phyloP scores from a whole-genome alignment of 192 early-diverging fungal species.

The Rhizophagus clarus region DNA sequence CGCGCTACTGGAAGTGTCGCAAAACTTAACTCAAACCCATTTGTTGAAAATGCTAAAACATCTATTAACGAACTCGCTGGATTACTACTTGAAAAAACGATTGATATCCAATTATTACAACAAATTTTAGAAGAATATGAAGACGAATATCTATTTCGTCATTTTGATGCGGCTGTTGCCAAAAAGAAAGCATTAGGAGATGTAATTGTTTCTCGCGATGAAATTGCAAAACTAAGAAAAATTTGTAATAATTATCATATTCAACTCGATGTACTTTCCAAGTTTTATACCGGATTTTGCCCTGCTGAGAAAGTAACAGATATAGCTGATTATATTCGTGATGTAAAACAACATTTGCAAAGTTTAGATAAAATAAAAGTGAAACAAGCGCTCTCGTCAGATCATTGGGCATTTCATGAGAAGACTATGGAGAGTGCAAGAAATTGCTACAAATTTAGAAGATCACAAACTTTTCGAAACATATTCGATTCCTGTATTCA shows the following conservation, averaged over 20 bases:
- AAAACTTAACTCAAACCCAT: background rate
- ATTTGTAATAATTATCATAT: background rate
- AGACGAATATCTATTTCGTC: background rate
- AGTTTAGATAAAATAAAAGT: background rate
- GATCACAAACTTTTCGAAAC: constrained; percentile 1
- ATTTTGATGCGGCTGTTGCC: background rate
- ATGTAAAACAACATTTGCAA: background rate
- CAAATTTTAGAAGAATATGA: background rate
- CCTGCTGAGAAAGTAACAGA: background rate
- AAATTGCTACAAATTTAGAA: background rate
- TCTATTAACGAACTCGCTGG: background rate
- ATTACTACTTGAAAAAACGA: background rate
- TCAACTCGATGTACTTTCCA: background rate
- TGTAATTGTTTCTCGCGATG: background rate
- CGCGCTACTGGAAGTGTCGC: background rate
- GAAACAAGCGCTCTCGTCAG: too few species aligned
- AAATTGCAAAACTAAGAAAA: background rate
- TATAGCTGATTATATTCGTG: background rate
- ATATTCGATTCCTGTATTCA: background rate
- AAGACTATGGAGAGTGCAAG: background rate
- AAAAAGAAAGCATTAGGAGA: background rate
- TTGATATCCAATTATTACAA: background rate
- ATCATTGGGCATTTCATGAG: background rate
- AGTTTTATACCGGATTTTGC: background rate
- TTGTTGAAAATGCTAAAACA: background rate